These are phyloP conservation scores for Nannochloropsis limnetica DNA, from an alignment of 352 stramenopile species.

Conservation along the genomic window DNA sequence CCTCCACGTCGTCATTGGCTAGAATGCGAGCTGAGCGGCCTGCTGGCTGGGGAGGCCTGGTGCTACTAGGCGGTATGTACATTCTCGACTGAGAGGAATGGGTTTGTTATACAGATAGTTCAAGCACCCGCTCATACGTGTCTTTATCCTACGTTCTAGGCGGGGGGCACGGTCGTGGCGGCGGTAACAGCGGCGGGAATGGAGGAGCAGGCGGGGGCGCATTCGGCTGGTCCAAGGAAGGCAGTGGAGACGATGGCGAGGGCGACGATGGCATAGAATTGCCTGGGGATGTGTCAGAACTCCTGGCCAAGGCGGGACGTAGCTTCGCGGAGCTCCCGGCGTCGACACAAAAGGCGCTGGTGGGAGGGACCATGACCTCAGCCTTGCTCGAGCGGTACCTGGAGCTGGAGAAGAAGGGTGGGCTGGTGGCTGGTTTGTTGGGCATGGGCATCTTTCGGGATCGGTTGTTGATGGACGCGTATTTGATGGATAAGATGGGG, in stretches of 20 bases:
- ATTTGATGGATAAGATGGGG: constrained; percentile 2
- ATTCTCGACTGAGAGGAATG: background rate
- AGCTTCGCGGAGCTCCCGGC: background rate
- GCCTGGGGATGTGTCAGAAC: background rate
- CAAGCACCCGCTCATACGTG: background rate
- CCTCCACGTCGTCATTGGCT: background rate
- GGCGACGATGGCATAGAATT: background rate
- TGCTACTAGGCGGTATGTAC: background rate
- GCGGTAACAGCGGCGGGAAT: background rate
- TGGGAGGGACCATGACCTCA: constrained; percentile 12
- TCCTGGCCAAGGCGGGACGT: background rate
- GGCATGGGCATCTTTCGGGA: constrained; percentile 33
- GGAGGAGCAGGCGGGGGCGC: background rate
- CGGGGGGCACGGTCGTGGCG: background rate
- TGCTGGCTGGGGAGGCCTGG: background rate
- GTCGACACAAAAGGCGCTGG: constrained; percentile 29
- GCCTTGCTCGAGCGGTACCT: background rate
- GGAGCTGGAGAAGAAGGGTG: constrained; percentile 8
- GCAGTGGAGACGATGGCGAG: constrained; percentile 14
- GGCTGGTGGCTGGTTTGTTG: background rate
- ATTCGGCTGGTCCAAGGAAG: constrained; percentile 15
- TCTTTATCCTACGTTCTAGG: background rate
- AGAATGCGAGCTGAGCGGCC: background rate
- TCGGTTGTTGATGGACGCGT: constrained; percentile 5
- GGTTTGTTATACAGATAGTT: background rate